Evolutionary conservation across 208 protist genomes (phyloP), one percentile per base, ranked within the genome.

Genomic region (Crithidia thermophila): DNA sequence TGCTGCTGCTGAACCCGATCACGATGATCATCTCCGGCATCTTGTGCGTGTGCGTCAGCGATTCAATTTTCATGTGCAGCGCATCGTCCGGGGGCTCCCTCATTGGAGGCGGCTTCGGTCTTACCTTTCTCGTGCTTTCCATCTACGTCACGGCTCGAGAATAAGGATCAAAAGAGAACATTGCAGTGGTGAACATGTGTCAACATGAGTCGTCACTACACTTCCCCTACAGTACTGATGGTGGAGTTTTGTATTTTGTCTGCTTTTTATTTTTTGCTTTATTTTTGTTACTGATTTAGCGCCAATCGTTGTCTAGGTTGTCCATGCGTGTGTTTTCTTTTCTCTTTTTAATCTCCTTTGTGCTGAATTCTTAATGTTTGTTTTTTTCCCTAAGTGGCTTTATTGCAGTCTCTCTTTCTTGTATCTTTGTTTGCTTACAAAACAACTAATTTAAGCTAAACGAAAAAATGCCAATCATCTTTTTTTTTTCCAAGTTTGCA

Each of bases 1-100:
- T 95, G 18, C 27, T 85, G 30, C 47, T 82, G 21, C 75, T 93
- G 34, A 95, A 95, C 63, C 90, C 90, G 4, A 39, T 95, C 28
- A 75, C 84, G 16, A 67, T 95, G 55, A 69, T 92, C 28, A 4
- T 93, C 20, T 59, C 79, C 14, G 90, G 90, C 27, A 55, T 79
- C 1, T 70, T 95, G 13, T 95, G 90, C 46, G 78, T 90, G 9
- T 64, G 81, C 21, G 42, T 87, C 9, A 77, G 74, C 31, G 80
- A 89, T 47, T 23, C 70, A 0, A 79, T 79, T 57, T 85, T 92
- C 67, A 93, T 95, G 85, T 93, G 87, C 61, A 79, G 57, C 55
- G 72, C 52, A 13, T 18, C 13, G 16, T 70, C 85, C n/a, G 90
- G 87, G 31, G 87, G 83, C 6, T 67, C 69, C 14, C 79, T 95